phyloP scores from a whole-genome alignment of 768 basidiomycete genomes.

The Suillus subluteus region DNA sequence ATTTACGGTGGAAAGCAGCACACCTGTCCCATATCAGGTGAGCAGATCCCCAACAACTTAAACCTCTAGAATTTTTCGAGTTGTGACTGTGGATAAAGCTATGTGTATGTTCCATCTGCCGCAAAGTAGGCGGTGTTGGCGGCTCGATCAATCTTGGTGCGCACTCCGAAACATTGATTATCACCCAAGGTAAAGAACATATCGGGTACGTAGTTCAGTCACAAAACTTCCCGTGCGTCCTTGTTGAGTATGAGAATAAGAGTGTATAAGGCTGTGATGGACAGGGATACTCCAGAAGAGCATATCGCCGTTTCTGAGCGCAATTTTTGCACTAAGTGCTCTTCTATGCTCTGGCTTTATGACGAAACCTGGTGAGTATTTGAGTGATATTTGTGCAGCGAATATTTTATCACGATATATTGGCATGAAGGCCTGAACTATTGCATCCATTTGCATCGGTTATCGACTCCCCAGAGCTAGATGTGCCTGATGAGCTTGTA shows the following conservation, averaged over 20 bases:
- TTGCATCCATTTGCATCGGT: slow-evolving; percentile 72
- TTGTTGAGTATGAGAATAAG: slow-evolving; percentile 34
- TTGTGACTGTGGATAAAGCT: slow-evolving; percentile 37
- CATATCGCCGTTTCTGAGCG: slow-evolving; percentile 55
- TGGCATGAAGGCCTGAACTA: slow-evolving; percentile 55
- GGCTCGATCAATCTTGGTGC: slow-evolving; percentile 72
- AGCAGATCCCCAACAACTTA: neutral
- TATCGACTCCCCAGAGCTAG: slow-evolving; percentile 63
- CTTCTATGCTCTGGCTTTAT: slow-evolving; percentile 69
- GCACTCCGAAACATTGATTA: slow-evolving; percentile 49
- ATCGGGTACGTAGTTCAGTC: slow-evolving; percentile 45
- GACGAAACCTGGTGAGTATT: slow-evolving; percentile 52
- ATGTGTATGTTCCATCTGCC: slow-evolving; percentile 71
- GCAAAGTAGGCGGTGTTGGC: slow-evolving; percentile 68
- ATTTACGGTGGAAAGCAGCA: slow-evolving; percentile 47
- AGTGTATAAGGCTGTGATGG: slow-evolving; percentile 63
- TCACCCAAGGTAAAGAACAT: slow-evolving; percentile 55
- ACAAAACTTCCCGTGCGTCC: neutral
- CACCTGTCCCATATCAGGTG: slow-evolving; percentile 67
- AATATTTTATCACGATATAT: neutral
- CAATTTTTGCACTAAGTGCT: slow-evolving; percentile 66
- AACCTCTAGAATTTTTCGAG: neutral
- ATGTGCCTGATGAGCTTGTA: slow-evolving; percentile 54
- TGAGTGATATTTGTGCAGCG: slow-evolving; percentile 1
- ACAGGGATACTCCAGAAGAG: slow-evolving; percentile 57